These are phyloP conservation scores for Xylariaceae sp. DNA, from an alignment of 2,329 filamentous ascomycete species.

Conservation along the genomic window DNA sequence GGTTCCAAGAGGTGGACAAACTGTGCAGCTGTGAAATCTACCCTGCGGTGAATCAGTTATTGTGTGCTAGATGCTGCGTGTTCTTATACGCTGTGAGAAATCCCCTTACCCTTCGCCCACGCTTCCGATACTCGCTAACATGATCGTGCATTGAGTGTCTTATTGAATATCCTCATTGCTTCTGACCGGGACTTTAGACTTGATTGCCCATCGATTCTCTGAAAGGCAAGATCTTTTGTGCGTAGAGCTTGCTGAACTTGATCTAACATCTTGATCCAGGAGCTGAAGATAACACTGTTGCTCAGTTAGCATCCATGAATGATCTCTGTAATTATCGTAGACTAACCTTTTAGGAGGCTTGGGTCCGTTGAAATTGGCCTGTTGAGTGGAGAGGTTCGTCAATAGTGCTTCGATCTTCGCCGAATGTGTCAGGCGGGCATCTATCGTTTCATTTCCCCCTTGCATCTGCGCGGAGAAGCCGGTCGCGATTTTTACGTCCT, in stretches of 20 bases:
- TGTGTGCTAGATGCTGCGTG: background rate
- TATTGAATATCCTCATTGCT: slow-evolving; percentile 31
- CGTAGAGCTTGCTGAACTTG: slow-evolving; percentile 29
- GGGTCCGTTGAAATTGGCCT: background rate
- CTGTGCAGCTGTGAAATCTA: slow-evolving; percentile 55
- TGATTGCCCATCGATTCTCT: slow-evolving; percentile 37
- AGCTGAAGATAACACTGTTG: slow-evolving; percentile 39
- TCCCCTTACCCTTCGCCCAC: slow-evolving; percentile 41
- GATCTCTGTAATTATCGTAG: background rate
- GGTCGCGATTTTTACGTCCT: too few relatives aligned
- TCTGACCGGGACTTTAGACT: slow-evolving; percentile 16
- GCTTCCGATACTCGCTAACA: slow-evolving; percentile 41
- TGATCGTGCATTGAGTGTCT: slow-evolving; percentile 31
- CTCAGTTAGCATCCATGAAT: background rate
- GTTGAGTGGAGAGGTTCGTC: too few relatives aligned
- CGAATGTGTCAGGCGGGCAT: too few relatives aligned
- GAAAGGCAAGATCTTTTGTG: slow-evolving; percentile 9
- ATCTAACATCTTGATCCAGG: slow-evolving; percentile 41
- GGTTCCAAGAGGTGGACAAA: slow-evolving; percentile 58
- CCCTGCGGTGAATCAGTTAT: slow-evolving; percentile 33
- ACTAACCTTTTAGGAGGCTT: slow-evolving; percentile 1
- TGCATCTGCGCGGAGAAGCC: too few relatives aligned
- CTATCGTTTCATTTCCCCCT: too few relatives aligned
- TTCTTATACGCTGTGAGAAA: background rate
- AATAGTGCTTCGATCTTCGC: too few relatives aligned